Base-by-base conservation (phyloP, 73 alveolate genomes). In the Effrenium voratum region DNA sequence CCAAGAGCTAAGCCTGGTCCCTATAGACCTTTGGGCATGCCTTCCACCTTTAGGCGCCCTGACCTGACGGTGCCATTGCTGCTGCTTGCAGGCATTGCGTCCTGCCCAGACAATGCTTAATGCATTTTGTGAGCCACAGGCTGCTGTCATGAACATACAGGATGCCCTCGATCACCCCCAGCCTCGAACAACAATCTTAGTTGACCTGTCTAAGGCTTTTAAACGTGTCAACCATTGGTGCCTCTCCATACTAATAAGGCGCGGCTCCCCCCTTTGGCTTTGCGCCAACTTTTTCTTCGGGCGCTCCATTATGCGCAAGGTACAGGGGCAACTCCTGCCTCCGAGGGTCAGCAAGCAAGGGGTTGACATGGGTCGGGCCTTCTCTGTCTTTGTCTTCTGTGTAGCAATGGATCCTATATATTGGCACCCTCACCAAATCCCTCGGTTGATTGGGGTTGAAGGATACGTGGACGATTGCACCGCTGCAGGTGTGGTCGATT, bases 281-380 rank as follows among this genome's bases (percentile, higher is more conserved):
- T 3, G 15, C 50, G 26, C 5, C 5, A 4, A 10, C 50, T 3
- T 73, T 4, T 36, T 73, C 36, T 73, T 73, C 30, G 46, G 50
- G 32, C 15, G 84, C 5, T 24, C 50, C 22, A 40, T 73, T 5
- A 22, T 4, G 28, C 84, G n/a, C 50, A 73, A 73, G 50, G 84
- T 73, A 13, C 84, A 73, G 49, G 84, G 84, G 40, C 46, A 49
- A 22, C 50, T 73, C 5, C 50, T 73, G 4, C 84, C 84, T 6
- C 24, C 52, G 24, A 73, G 84, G 49, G 28, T 24, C 5, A 26
- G 15, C 52, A 45, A 34, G 15, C 28, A 4, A 6, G 84, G 84
- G 4, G 84, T 73, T 32, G 84, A 73, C 84, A 73, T 73, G 84
- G 84, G 84, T 2, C 84, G 84, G 50, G 15, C 84, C 84, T 6